Percentiles rank a stretch among this genome's conserved stretches.
phyloP scores from a whole-genome alignment of 352 stramenopile genomes.

The Globisporangium parvum region DNA sequence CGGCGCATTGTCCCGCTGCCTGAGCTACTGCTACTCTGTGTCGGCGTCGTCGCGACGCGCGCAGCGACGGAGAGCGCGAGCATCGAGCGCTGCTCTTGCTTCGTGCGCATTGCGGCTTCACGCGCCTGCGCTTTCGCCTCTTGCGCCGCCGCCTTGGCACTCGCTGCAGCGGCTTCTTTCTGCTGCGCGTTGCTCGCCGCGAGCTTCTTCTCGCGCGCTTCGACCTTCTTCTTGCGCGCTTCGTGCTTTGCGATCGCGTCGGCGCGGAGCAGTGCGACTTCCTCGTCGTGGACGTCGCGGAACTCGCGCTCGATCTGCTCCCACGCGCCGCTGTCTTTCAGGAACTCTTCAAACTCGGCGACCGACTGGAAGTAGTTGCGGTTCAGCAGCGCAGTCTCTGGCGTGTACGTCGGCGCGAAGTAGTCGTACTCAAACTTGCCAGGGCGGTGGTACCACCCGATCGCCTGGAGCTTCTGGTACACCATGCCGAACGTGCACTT shows the following conservation, averaged over 20 bases:
- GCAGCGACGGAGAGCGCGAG: background rate
- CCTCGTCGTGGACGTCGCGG: conserved; percentile 39
- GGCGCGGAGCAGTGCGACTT: conserved; percentile 44
- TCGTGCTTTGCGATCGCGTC: conserved; percentile 22
- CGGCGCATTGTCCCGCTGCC: background rate
- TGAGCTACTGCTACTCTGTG: too few relatives aligned
- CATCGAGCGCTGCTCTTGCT: conserved; percentile 4
- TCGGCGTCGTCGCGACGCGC: background rate
- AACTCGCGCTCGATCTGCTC: conserved; percentile 47
- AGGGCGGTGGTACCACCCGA: conserved; percentile 50
- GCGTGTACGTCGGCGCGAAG: conserved; percentile 62
- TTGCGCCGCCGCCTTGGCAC: background rate
- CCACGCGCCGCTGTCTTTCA: conserved; percentile 58
- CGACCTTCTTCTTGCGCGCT: conserved; percentile 14
- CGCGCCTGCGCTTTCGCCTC: background rate
- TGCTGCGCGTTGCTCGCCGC: background rate
- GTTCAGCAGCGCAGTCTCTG: conserved; percentile 39
- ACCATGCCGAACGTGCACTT: conserved; percentile 61
- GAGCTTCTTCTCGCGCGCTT: conserved; percentile 7
- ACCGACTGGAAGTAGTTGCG: conserved; percentile 65
- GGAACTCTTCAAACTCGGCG: conserved; percentile 47
- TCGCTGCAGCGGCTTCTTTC: background rate
- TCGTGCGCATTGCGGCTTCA: background rate
- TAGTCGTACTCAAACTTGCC: conserved; percentile 80
- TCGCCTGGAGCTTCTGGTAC: conserved; percentile 49